These are phyloP conservation scores for Pseudoscleropodium purum DNA, from an alignment of 225 moss, liverwort and hornwort species.

Conservation along the genomic window DNA sequence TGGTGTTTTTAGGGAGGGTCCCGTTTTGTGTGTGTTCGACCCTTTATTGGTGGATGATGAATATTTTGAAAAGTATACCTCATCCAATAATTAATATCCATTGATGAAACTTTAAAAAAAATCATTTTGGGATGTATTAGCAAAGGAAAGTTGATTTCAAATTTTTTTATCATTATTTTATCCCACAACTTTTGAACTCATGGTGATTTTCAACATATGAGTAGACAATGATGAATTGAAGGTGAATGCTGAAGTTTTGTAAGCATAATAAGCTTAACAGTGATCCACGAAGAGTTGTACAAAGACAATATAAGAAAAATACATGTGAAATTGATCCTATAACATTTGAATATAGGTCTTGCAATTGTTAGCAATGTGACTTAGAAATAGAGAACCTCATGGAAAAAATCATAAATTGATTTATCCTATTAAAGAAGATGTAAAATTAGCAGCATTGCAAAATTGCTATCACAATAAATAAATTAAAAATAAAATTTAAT, in stretches of 20 bases:
- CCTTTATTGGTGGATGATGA: not conserved
- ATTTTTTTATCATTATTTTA: not conserved
- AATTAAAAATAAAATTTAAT: too few species aligned
- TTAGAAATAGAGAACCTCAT: not conserved
- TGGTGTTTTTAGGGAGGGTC: too few species aligned
- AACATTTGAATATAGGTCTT: not conserved
- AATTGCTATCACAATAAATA: too few species aligned
- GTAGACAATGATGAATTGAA: not conserved
- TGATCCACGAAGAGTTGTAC: not conserved
- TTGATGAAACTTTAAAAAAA: not conserved
- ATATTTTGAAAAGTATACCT: not conserved
- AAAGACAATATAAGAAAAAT: not conserved
- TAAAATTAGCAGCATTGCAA: not conserved
- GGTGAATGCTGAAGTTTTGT: not conserved
- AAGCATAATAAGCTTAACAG: not conserved
- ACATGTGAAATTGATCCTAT: not conserved
- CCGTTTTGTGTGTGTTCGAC: too few species aligned
- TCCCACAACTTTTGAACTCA: not conserved
- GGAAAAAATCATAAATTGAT: not conserved
- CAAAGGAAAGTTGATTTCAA: not conserved
- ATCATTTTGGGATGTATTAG: not conserved
- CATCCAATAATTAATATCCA: too few species aligned
- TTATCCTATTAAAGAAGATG: accelerated
- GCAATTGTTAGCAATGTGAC: not conserved
- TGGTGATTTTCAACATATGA: not conserved